Base-by-base conservation (phyloP, 441 rosid genomes). In the Macaranga tanarius region DNA sequence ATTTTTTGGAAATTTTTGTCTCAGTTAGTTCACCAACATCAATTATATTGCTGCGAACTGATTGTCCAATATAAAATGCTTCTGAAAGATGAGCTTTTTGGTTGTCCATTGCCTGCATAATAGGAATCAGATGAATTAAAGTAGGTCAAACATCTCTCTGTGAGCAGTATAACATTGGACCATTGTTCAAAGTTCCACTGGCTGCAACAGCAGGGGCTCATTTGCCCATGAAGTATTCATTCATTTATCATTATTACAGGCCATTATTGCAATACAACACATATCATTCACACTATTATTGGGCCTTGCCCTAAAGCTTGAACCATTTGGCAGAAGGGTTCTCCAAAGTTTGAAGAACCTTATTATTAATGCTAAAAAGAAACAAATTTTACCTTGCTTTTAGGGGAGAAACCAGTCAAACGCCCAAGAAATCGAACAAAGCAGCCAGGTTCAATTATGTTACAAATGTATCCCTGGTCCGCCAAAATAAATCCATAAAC, bases 361-460 rank as follows among this genome's bases (percentile, higher is more conserved):
- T 25, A 50, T 55, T 47, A 45, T n/a, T 28, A 13, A 28, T 28
- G 23, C 16, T 15, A 34, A 6, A 31, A 67, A 70, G 47, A 10
- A 67, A 40, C 45, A 81, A 31, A 54, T 55, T 26, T 79, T 80
- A 92, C 98, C 92, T 92, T 96, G 84, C 92, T 88, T 89, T 88
- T 83, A 10, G 98, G 99, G 61, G 87, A 89, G 77, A 96, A 96
- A 69, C 95, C 99, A 72, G 99, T 96, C 85, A 96, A 79, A 75
- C 84, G 95, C 72, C 98, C 98, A 82, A 93, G 97, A 90, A 88
- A 93, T 51, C 99, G 97, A 69, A 96, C 91, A 84, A 96, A 96
- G 84, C 99, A 96, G 68, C 99, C 99, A 67, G 82, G 86, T 69
- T 87, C 98, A 73, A 93, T 96, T 77, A 92, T 55, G 84, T 92